Conservation (phyloP, 257 asterid genomes). For the Prunella vulgaris region DNA sequence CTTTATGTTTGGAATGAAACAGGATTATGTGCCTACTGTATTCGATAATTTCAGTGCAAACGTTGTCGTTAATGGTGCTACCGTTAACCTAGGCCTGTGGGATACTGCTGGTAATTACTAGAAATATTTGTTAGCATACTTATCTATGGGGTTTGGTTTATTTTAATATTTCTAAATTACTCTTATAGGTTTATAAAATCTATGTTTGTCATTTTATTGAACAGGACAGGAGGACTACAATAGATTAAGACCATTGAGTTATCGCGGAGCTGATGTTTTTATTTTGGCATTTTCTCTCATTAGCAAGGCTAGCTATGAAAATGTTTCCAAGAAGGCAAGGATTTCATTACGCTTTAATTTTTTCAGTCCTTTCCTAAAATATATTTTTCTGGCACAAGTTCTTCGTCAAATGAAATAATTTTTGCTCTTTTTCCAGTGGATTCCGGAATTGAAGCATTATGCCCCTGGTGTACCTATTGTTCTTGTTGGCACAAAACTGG, state of each 20-base stretch:
- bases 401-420: conserved; percentile 2
- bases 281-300: conserved; percentile 71
- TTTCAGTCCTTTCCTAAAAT: not conserved
- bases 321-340: conserved; percentile 64
- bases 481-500: conserved; percentile 80
- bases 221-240: conserved; percentile 84
- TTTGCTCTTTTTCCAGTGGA: conserved; percentile 49
- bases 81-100: conserved; percentile 78
- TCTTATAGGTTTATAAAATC: conserved; percentile 8
- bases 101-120: conserved; percentile 65
- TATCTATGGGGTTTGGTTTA: conserved; percentile 12
- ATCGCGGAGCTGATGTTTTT: conserved; percentile 83
- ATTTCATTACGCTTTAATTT: conserved; percentile 8
- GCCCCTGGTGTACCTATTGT: conserved; percentile 79
- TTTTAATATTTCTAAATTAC: not conserved
- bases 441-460: conserved; percentile 75
- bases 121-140: not conserved
- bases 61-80: conserved; percentile 65
- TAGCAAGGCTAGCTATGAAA: conserved; percentile 81
- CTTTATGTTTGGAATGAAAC: conserved; percentile 27
- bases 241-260: conserved; percentile 72
- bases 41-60: conserved; percentile 80
- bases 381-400: not conserved
- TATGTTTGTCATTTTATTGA: conserved; percentile 10
- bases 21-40: conserved; percentile 87